Evolutionary conservation across 2,329 filamentous ascomycete genomes (phyloP), one percentile per base, ranked within the genome.

Genomic region (Epichloe festucae): DNA sequence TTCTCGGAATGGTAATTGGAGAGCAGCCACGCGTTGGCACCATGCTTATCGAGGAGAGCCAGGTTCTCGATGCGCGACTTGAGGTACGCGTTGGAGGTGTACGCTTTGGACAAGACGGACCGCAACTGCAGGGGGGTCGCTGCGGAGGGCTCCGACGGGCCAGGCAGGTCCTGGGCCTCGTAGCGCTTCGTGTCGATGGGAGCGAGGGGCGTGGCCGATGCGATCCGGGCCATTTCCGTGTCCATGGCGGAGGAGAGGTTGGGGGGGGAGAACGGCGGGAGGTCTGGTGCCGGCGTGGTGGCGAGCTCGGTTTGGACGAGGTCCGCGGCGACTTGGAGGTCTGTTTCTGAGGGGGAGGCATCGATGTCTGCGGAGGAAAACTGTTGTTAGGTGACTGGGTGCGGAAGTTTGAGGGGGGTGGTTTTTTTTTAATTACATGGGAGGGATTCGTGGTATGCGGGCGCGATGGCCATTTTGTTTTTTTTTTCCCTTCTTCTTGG

Each of bases 21-120:
- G 8, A 95, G 77, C 51, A 98, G 74, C 91, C 93, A 97, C 10
- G 88, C 85, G 66, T 95, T 95, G 70, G 88, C 88, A 58, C 91
- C 93, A 67, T 84, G 84, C 48, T 76, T 76, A 60, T 93, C 87
- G 19, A 95, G 78, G n/a, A 95, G 75, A 1, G 74, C 71, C 17
- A 95, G 78, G 67, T 80, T 75, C 35, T 73, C 60, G 38, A 71
- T 65, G 3, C 79, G 76, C n/a, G 68, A 61, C 12, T 64, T 57
- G 12, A 82, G 71, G 66, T 81, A 79, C n/a, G 72, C 63, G 42
- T 69, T 71, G 47, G 73, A 67, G 0, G 75, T 66, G 67, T 75
- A 74, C 48, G 76, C 72, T 45, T 65, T 70, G 14, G 78, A 73
- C 38, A 88, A 80, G 8, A 81, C 75, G 61, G 83, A 73, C 61